Evolutionary conservation across 139 green algal genomes (phyloP).

Genomic region (Desmodesmus armatus): DNA sequence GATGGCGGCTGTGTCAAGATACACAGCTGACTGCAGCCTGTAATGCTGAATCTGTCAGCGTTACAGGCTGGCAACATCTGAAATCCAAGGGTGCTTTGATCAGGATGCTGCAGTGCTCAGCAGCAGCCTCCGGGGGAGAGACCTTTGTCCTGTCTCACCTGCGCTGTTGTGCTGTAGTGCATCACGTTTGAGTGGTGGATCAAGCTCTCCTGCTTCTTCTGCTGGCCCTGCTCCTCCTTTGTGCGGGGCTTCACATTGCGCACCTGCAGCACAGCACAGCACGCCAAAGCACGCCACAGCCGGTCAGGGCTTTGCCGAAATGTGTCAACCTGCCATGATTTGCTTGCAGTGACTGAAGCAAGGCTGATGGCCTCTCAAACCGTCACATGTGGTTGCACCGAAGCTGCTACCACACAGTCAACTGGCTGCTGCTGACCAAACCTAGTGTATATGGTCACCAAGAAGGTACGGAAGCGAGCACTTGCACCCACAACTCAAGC

Average conservation of each 20-base stretch:
- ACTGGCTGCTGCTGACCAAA: background rate
- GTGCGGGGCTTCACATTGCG: constrained; percentile 77
- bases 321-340: background rate
- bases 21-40: too few species aligned
- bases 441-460: too few species aligned
- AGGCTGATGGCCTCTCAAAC: background rate
- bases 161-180: constrained; percentile 87
- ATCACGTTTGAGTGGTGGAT: constrained; percentile 98
- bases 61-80: too few species aligned
- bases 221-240: constrained; percentile 87
- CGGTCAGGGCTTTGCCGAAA: background rate
- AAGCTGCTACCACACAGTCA: background rate
- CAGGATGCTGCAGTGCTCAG: too few species aligned
- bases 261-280: background rate
- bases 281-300: background rate
- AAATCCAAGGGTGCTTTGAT: too few species aligned
- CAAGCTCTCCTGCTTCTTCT: constrained; percentile 87
- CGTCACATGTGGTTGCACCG: too few species aligned
- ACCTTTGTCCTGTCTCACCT: too few species aligned
- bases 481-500: background rate
- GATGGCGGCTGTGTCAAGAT: too few species aligned
- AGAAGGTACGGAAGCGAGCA: background rate
- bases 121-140: background rate
- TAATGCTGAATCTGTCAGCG: too few species aligned
- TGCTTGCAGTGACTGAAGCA: background rate